Evolutionary conservation across 768 basidiomycete genomes (phyloP), one percentile per base, ranked within the genome.

Genomic region (Amanita thiersii): DNA sequence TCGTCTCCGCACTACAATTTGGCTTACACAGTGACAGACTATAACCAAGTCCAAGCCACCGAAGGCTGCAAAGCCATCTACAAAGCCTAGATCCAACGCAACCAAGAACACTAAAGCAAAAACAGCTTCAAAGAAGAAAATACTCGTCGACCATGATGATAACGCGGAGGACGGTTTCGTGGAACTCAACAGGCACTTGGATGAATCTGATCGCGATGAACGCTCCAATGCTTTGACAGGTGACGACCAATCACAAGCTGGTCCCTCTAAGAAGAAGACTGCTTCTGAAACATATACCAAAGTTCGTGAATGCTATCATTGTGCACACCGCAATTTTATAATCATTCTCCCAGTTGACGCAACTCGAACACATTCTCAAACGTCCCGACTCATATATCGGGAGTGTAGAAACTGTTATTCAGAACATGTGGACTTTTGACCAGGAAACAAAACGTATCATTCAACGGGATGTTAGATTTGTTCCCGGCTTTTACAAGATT

Each of bases 401-500:
- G 12, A 96, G 91, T 44, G 82, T 97, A 2, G 94, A 98, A 60
- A 81, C 79, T 0, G 72, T 90, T 41, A 85, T 79, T 0, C 86
- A 93, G 56, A 52, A 63, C 19, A 91, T 98, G 80, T 99, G 96
- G 96, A 89, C 90, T 2, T 94, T 81, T 57, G 91, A 98, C 58
- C 69, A 76, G 1, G 81, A 81, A 25, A 77, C 66, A 28, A 92
- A 90, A 54, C 81, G 81, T 20, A 91, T 99, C 82, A 78, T 78
- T 1, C 62, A 79, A 53, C 73, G 83, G 54, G 91, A 81, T 36
- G 86, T 84, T 48, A 87, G 79, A 53, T 99, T 84, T 56, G 93
- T 97, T 2, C 96, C 96, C 0, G 96, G 93, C 40, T 94, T 99
- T 61, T 92, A 93, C 77, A 99, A 99, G 73, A 99, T 99, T 54